These are phyloP conservation scores for Candida sanyaensis DNA, from an alignment of 1,139 yeast species.

Conservation along the genomic window DNA sequence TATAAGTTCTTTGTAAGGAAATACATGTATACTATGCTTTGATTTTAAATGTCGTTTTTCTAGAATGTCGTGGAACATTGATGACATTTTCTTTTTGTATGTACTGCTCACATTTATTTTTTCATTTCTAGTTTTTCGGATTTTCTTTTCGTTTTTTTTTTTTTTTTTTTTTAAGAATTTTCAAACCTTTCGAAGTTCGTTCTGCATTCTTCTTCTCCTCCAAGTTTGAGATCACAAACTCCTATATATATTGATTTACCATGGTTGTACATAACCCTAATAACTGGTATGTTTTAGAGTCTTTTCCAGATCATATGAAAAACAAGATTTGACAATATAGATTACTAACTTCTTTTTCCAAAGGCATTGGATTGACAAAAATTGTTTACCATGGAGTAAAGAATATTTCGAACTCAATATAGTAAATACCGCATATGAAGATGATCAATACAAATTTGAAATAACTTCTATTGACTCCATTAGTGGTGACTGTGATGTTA, in stretches of 20 bases:
- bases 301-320: background rate
- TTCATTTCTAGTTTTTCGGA: background rate
- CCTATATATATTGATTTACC: background rate
- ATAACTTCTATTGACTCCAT: constrained; percentile 47
- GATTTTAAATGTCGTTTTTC: constrained; percentile 1
- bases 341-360: constrained; percentile 20
- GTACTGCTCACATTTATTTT: background rate
- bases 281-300: constrained; percentile 58
- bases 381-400: constrained; percentile 77
- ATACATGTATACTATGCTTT: background rate
- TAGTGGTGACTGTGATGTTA: constrained; percentile 76
- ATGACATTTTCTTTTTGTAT: too few relatives aligned
- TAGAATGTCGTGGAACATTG: constrained; percentile 8
- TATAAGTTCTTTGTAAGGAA: too few relatives aligned
- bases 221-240: background rate
- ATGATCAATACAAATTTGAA: constrained; percentile 34
- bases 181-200: background rate
- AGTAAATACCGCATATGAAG: constrained; percentile 32
- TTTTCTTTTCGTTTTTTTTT: too few relatives aligned
- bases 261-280: constrained; percentile 85
- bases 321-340: too few relatives aligned
- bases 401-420: constrained; percentile 53
- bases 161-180: constrained; percentile 3
- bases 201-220: background rate
- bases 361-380: constrained; percentile 84